Conservation (phyloP, 371 early-diverging fungal species). For the Mucor circinelloides region DNA sequence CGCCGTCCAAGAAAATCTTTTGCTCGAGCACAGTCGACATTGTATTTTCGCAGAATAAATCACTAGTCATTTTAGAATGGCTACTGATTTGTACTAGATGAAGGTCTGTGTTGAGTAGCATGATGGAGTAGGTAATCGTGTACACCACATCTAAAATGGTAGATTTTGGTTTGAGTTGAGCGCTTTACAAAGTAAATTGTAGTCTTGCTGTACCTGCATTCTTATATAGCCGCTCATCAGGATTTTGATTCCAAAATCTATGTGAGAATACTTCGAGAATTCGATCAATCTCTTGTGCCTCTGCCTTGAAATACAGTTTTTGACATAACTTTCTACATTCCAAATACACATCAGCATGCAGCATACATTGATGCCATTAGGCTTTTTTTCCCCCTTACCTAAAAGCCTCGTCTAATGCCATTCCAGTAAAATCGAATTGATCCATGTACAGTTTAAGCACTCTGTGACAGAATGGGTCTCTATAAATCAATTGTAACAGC, state of each 20-base stretch:
- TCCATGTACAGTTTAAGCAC: conserved; percentile 59
- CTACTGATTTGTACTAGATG: conserved; percentile 62
- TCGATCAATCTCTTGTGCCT: conserved; percentile 87
- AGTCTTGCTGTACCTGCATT: conserved; percentile 31
- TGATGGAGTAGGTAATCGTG: conserved; percentile 78
- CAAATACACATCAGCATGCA: not conserved
- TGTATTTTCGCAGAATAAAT: conserved; percentile 56
- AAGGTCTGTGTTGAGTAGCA: conserved; percentile 91
- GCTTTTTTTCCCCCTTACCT: conserved; percentile 42
- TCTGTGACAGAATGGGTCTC: conserved; percentile 43
- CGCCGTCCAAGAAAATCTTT: not conserved
- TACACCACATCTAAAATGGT: conserved; percentile 66
- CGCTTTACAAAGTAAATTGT: not conserved
- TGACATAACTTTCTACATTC: conserved; percentile 53
- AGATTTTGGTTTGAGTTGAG: not conserved
- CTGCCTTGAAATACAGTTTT: conserved; percentile 76
- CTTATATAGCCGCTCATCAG: conserved; percentile 41
- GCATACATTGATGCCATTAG: too few relatives aligned
- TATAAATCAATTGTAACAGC: conserved; percentile 6
- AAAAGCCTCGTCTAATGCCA: conserved; percentile 75
- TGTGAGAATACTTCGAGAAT: conserved; percentile 77
- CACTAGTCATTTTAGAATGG: conserved; percentile 55
- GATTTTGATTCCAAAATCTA: conserved; percentile 76
- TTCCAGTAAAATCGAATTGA: conserved; percentile 68
- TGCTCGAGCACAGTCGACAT: conserved; percentile 49